phyloP scores from a whole-genome alignment of 495 filamentous ascomycete species.

The Hypoxylon cercidicola region DNA sequence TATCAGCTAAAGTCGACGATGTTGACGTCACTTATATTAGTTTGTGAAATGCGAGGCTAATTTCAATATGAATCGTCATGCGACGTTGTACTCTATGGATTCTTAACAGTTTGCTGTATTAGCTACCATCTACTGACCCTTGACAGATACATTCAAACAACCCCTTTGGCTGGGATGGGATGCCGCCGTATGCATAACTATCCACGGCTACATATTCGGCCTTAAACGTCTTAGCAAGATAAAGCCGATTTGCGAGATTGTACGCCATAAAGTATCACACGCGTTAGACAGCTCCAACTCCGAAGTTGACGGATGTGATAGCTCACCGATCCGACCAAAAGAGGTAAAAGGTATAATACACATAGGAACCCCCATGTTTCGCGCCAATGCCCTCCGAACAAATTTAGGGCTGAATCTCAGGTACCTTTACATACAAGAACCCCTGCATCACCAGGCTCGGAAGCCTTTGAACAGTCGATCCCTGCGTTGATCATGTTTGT shows the following conservation, averaged over 20 bases:
- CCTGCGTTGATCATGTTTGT: constrained; percentile 39
- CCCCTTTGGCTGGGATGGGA: constrained; percentile 5
- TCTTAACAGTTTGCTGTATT: neutral
- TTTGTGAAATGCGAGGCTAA: constrained; percentile 18
- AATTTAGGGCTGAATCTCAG: constrained; percentile 44
- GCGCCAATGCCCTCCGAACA: constrained; percentile 35
- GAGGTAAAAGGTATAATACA: constrained; percentile 20
- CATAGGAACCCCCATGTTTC: constrained; percentile 28
- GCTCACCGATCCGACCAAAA: constrained; percentile 36
- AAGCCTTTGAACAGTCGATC: constrained; percentile 21
- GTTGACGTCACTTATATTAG: constrained; percentile 34
- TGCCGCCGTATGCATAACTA: constrained; percentile 5
- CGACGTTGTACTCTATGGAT: constrained; percentile 8
- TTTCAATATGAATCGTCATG: constrained; percentile 30
- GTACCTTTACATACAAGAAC: constrained; percentile 23
- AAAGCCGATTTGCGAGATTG: constrained; percentile 18
- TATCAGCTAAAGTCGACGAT: constrained; percentile 14
- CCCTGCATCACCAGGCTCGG: constrained; percentile 32
- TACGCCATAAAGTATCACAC: constrained; percentile 22
- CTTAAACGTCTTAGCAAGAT: constrained; percentile 17
- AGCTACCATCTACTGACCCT: constrained; percentile 20
- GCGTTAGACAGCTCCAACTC: constrained; percentile 9
- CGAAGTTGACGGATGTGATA: constrained; percentile 26
- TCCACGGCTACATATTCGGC: constrained; percentile 21
- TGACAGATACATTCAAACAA: constrained; percentile 27